phyloP scores from a whole-genome alignment of 2,329 filamentous ascomycete species.

The Cryphonectria japonica region DNA sequence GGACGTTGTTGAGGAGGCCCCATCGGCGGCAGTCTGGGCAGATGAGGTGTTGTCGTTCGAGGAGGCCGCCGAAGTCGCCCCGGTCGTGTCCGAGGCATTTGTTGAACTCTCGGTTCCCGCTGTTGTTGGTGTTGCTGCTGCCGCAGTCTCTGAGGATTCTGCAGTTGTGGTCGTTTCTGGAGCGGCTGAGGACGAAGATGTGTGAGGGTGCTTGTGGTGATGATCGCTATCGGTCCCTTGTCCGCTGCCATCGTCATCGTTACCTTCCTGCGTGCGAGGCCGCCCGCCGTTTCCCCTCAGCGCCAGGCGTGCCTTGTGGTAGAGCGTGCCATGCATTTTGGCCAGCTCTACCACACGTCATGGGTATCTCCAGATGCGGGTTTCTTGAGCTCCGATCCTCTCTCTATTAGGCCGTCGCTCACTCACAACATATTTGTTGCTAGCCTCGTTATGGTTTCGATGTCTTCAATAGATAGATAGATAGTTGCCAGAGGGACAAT shows the following conservation, averaged over 20 bases:
- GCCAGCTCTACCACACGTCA: conserved; percentile 8
- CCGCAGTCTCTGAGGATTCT: background rate
- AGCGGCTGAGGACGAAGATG: background rate
- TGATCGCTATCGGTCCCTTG: background rate
- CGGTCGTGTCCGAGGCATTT: background rate
- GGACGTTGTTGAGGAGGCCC: background rate
- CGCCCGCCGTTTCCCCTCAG: background rate
- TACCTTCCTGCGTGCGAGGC: background rate
- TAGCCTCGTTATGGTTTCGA: background rate
- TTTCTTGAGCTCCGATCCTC: background rate
- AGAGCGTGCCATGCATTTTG: conserved; percentile 4
- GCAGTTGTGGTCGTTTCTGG: background rate
- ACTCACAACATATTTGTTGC: background rate
- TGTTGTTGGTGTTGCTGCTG: background rate
- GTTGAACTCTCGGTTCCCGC: background rate
- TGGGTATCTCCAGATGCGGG: background rate
- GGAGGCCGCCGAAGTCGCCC: background rate
- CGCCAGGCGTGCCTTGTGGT: background rate
- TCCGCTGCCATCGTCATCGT: background rate
- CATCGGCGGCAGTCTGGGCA: background rate
- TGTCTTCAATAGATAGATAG: background rate
- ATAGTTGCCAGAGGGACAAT: background rate
- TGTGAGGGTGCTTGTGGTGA: background rate
- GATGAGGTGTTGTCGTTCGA: background rate
- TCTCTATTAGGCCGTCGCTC: background rate